Conservation (phyloP, 768 basidiomycete species). For the Fomitopsis serialis region DNA sequence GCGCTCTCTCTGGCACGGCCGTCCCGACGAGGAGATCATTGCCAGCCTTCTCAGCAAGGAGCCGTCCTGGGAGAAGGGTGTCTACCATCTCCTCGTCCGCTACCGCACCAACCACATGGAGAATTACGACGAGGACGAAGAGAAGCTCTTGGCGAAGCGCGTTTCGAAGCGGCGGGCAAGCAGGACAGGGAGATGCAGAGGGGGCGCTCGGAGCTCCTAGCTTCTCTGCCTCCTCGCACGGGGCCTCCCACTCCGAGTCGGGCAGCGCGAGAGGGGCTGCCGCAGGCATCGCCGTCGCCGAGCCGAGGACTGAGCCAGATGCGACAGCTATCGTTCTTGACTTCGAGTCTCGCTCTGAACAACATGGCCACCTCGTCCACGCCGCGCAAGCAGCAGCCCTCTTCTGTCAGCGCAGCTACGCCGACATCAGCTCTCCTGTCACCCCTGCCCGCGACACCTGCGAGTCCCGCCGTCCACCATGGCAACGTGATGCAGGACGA, state of each 20-base stretch:
- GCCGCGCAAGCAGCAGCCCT: slow-evolving; percentile 1
- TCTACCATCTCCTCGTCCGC: slow-evolving; percentile 84
- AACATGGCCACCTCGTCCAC: not conserved
- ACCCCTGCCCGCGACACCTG: not conserved
- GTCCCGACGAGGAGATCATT: slow-evolving; percentile 68
- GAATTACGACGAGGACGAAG: slow-evolving; percentile 69
- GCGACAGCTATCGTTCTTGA: slow-evolving; percentile 10
- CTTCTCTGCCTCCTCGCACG: slow-evolving; percentile 43
- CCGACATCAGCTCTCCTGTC: slow-evolving; percentile 2
- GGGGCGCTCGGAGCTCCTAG: slow-evolving; percentile 8
- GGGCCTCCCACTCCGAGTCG: slow-evolving; percentile 60
- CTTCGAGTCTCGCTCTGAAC: not conserved
- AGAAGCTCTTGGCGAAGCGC: slow-evolving; percentile 29
- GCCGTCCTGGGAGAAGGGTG: slow-evolving; percentile 92
- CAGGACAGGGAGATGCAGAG: slow-evolving; percentile 24
- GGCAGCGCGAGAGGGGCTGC: slow-evolving; percentile 31
- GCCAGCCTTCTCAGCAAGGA: slow-evolving; percentile 58
- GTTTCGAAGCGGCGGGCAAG: slow-evolving; percentile 31
- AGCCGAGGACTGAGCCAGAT: slow-evolving; percentile 11
- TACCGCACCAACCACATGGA: slow-evolving; percentile 76
- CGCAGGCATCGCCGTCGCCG: slow-evolving; percentile 11
- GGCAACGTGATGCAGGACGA: slow-evolving; percentile 72
- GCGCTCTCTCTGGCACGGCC: slow-evolving; percentile 86
- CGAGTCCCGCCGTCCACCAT: slow-evolving; percentile 14
- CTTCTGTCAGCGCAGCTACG: slow-evolving; percentile 1